Evolutionary conservation across 1,284 basidiomycete species (phyloP).

Genomic region (Heliocybe sulcata): DNA sequence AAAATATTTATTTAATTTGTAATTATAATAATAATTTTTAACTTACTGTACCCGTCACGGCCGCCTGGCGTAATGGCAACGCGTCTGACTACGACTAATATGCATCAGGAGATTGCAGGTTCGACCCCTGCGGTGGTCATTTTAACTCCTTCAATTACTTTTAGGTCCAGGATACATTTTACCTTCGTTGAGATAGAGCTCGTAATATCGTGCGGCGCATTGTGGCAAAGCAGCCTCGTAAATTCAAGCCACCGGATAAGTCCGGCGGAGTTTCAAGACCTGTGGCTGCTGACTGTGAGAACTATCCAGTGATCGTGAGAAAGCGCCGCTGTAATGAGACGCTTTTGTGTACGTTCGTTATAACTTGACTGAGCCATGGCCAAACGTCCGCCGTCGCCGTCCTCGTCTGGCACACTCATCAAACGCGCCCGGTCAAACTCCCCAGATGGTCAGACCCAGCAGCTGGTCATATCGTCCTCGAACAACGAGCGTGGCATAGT

Average conservation of each 20-base stretch:
- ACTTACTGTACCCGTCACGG: constrained; percentile 19
- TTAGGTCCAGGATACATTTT: no score
- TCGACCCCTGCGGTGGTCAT: constrained; percentile 41
- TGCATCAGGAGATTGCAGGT: constrained; percentile 43
- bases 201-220: no score
- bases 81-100: constrained; percentile 62
- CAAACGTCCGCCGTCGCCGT: constrained; percentile 56
- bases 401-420: constrained; percentile 46
- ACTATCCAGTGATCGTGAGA: no score
- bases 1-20: no score
- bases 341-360: no score
- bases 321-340: no score
- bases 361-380: constrained; percentile 41
- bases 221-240: no score
- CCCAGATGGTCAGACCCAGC: constrained; percentile 45
- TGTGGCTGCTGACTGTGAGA: no score
- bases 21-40: background rate
- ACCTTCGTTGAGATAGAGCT: no score
- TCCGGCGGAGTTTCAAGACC: no score
- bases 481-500: constrained; percentile 67
- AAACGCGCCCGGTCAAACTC: constrained; percentile 58
- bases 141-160: background rate
- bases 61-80: constrained; percentile 77
- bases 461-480: constrained; percentile 69
- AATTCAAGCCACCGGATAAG: no score